Base-by-base conservation (phyloP, 2,329 filamentous ascomycete species). In the Torrubiella hemipterigena region DNA sequence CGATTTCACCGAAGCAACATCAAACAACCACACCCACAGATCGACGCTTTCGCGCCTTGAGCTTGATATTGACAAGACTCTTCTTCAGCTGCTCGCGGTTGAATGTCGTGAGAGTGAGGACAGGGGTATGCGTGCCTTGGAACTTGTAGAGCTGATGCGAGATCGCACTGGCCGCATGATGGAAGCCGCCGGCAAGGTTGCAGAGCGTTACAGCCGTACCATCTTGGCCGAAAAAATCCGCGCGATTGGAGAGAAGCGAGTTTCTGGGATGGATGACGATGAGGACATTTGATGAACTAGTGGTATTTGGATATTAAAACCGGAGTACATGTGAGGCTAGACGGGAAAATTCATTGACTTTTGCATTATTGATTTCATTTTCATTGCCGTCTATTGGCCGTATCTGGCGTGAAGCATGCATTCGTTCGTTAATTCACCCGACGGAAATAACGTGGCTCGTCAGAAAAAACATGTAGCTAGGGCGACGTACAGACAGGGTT, bases 51-150 rank as follows among this genome's bases (percentile, higher is more conserved):
- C 73, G 11, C 67, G 74, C 23, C 68, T 85, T 33, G 83, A 93
- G 54, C 62, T 93, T 27, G 84, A 93, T 27, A 74, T 93, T 22
- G 87, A 98, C 61, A 94, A 94, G 61, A 76, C 80, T 26, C 64
- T 98, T 30, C 63, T 98, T 40, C 86, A 95, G 61, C 69, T 96
- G 51, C 65, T 98, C 48, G 87, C 84, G 3, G 64, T 80, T 6
- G 91, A 96, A 61, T 98, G 91, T 52, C 76, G 86, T 37, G 84
- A 91, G 42, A 85, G 86, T 27, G 91, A 98, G 54, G 87, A 96
- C 40, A 69, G 81, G 18, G 89, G 87, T 6, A 95, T 95, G 85
- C 85, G 89, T 43, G 89, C 89, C 1, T 63, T 98, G 21, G 93
- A 98, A 58, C 71, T 96, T 46, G 91, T 93, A 18, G 67, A 72